phyloP scores from a whole-genome alignment of 768 basidiomycete genomes.

The Obba rivulosa region DNA sequence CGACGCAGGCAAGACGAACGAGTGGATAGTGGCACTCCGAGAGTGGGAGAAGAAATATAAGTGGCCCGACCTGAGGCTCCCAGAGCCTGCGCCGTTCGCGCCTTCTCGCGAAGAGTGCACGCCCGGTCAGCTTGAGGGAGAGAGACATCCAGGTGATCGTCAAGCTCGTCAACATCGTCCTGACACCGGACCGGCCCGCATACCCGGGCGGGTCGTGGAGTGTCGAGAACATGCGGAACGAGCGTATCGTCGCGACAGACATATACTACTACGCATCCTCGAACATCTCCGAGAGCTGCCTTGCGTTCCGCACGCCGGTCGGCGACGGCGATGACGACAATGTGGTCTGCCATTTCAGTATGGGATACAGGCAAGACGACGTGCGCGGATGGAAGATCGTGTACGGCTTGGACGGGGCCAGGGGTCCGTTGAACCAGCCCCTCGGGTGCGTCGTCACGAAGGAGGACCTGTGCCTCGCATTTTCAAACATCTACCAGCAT shows the following conservation, averaged over 20 bases:
- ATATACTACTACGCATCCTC: constrained; percentile 23
- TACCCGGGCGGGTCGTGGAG: constrained; percentile 31
- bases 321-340: constrained; percentile 2
- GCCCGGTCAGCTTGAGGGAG: neutral
- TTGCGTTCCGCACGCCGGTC: constrained; percentile 27
- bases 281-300: constrained; percentile 26
- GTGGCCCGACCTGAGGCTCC: constrained; percentile 13
- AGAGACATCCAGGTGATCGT: constrained; percentile 31
- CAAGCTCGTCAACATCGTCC: constrained; percentile 32
- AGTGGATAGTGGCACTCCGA: neutral
- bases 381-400: neutral
- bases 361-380: constrained; percentile 2
- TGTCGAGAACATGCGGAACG: constrained; percentile 20
- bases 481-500: constrained; percentile 36
- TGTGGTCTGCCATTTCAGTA: no score
- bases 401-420: neutral
- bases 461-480: constrained; percentile 26
- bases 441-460: constrained; percentile 25
- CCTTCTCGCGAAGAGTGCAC: constrained; percentile 1
- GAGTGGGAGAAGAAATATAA: constrained; percentile 1
- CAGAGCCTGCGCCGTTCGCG: constrained; percentile 9
- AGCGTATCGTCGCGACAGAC: constrained; percentile 12
- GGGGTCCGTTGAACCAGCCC: constrained; percentile 9
- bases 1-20: neutral
- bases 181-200: constrained; percentile 24